phyloP scores from a whole-genome alignment of 768 basidiomycete species.

The Lentinula guzmanii region DNA sequence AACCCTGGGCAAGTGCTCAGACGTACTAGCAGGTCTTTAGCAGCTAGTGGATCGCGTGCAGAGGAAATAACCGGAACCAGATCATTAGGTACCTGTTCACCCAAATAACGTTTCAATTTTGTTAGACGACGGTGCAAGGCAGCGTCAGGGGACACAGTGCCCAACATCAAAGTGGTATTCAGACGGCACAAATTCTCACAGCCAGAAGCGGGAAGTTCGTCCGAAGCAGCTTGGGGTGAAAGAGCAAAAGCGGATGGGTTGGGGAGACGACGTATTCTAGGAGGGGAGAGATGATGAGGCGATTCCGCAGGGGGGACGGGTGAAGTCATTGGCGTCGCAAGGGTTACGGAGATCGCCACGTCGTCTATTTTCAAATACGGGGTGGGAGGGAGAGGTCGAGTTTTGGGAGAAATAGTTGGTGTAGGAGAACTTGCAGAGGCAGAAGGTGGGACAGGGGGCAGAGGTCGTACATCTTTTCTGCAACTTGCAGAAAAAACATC shows the following conservation, averaged over 20 bases:
- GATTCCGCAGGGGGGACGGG: neutral
- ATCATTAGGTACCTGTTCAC: conserved; percentile 22
- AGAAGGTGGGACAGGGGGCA: neutral
- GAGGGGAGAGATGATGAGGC: neutral
- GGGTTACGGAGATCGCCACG: neutral
- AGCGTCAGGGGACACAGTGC: conserved; percentile 16
- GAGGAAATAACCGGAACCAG: conserved; percentile 10
- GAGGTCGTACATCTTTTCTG: neutral
- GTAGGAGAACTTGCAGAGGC: neutral
- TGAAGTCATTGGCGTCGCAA: neutral
- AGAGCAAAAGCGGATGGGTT: conserved; percentile 6
- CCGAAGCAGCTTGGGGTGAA: conserved; percentile 6
- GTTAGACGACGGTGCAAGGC: conserved; percentile 20
- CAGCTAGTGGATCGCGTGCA: conserved; percentile 2
- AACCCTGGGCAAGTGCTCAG: neutral
- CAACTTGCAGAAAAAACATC: neutral
- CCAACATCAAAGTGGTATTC: neutral
- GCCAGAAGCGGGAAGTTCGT: neutral
- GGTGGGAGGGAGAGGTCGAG: neutral
- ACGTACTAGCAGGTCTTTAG: neutral
- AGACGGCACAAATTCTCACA: neutral
- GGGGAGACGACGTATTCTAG: neutral
- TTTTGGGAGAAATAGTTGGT: neutral
- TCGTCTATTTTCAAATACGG: neutral
- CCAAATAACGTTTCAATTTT: conserved; percentile 27